Base-by-base conservation (phyloP, 2,329 filamentous ascomycete genomes). In the Stagonosporopsis tanaceti region DNA sequence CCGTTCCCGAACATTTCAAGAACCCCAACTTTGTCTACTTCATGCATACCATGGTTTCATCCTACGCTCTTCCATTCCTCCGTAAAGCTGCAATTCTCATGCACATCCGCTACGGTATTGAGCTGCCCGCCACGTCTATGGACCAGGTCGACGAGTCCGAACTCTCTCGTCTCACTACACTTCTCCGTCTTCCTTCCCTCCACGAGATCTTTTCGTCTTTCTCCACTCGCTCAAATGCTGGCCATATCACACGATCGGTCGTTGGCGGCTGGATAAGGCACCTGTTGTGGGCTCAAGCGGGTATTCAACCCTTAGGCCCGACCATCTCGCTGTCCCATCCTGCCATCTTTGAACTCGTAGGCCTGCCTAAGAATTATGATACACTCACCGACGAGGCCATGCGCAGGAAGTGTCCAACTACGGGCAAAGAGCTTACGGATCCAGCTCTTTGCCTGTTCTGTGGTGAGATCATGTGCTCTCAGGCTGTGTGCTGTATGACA, bases 381-480 rank as follows among this genome's bases (percentile, higher is more conserved):
- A 89, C 88, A 2, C 82, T 99, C 35, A 96, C 97, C 57, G 94
- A 97, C 71, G 93, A 96, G 77, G 92, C 92, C 25, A 94, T 95
- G 65, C 88, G 88, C 62, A 83, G 90, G 50, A 88, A 85, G 47
- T 99, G 95, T 71, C 93, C 93, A 0, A 96, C 89, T 2, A 97
- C 92, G 1, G 93, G 93, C 63, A 96, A 95, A 74, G 94, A 97
- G 66, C 80, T 99, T 47, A 89, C 89, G 2, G 96, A 99, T 75
- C 93, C 95, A 0, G 91, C 90, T 63, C 86, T 99, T 35, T 99
- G 95, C 72, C 84, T 99, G 37, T 92, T 97, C 79, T 99, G 95
- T 72, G 94, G 95, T 32, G 93, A 93, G n/a, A 92, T 99, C 38
- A 94, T 97, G 77, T 99, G 95, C 78, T 92, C 90, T 9, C 95